These are phyloP conservation scores for Zymoseptoria tritici DNA, from an alignment of 2,329 filamentous ascomycete species.

Conservation along the genomic window DNA sequence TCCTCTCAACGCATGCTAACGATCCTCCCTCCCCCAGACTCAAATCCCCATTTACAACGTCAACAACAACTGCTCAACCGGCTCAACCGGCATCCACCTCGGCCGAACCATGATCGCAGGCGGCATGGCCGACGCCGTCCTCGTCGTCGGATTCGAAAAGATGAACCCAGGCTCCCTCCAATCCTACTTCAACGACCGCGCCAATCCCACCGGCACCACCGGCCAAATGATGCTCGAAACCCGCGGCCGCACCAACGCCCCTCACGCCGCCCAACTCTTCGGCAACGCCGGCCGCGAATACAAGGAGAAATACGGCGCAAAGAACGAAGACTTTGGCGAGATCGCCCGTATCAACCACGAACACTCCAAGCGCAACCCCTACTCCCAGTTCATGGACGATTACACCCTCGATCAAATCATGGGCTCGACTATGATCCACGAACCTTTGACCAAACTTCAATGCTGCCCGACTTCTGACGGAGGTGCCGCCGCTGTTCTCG, in stretches of 20 bases:
- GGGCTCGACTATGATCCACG: conserved; percentile 67
- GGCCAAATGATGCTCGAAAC: conserved; percentile 50
- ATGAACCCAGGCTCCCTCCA: conserved; percentile 86
- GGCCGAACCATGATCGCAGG: conserved; percentile 69
- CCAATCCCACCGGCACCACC: conserved; percentile 68
- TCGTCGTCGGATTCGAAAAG: conserved; percentile 95
- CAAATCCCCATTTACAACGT: conserved; percentile 94
- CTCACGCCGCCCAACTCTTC: conserved; percentile 62
- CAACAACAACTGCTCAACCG: conserved; percentile 97
- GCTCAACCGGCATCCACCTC: conserved; percentile 80
- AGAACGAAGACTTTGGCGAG: conserved; percentile 80
- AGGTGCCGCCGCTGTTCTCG: conserved; percentile 77
- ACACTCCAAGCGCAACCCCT: conserved; percentile 87
- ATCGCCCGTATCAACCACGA: conserved; percentile 89
- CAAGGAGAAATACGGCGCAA: conserved; percentile 85
- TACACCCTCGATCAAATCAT: conserved; percentile 81
- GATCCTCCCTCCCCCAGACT: conserved; percentile 43
- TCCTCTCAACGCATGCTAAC: neutral
- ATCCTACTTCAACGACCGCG: conserved; percentile 73
- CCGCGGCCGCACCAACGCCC: conserved; percentile 20
- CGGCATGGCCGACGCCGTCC: conserved; percentile 68
- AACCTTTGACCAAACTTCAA: conserved; percentile 92
- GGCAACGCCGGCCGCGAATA: conserved; percentile 94
- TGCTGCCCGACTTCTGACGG: conserved; percentile 96
- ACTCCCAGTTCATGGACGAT: conserved; percentile 93